A percentile compares a stretch with the other conserved stretches of the same genome.
Conservation (phyloP, 1,284 basidiomycete genomes). For the Garcileccinum viscosum region DNA sequence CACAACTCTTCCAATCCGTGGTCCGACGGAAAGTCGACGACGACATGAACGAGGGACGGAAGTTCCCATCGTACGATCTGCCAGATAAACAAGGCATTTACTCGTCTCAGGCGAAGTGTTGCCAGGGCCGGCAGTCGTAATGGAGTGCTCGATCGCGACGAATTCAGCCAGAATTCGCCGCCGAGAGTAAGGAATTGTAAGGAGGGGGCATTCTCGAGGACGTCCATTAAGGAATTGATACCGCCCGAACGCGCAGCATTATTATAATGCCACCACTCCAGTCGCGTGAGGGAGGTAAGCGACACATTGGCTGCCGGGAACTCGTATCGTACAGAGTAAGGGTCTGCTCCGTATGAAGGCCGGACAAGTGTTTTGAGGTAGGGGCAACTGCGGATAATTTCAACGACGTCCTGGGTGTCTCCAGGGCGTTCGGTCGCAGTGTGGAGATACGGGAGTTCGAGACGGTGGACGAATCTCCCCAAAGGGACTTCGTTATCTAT, state of each 20-base stretch:
- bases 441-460: slow-evolving; percentile 61
- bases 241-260: slow-evolving; percentile 68
- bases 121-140: slow-evolving; percentile 50
- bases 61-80: slow-evolving; percentile 58
- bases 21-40: slow-evolving; percentile 42
- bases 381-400: slow-evolving; percentile 56
- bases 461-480: slow-evolving; percentile 54
- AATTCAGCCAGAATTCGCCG: slow-evolving; percentile 48
- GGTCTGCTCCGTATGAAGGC: slow-evolving; percentile 41
- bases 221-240: slow-evolving; percentile 63
- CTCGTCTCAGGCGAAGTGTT: slow-evolving; percentile 58
- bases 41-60: slow-evolving; percentile 53
- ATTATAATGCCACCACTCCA: slow-evolving; percentile 72
- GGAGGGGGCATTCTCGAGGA: slow-evolving; percentile 59
- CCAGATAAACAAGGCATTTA: slow-evolving; percentile 56
- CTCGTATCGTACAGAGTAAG: slow-evolving; percentile 53
- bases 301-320: slow-evolving; percentile 54
- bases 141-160: slow-evolving; percentile 28
- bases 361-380: slow-evolving; percentile 63
- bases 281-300: slow-evolving; percentile 59
- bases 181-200: slow-evolving; percentile 63
- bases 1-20: slow-evolving; percentile 45
- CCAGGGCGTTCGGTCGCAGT: slow-evolving; percentile 49
- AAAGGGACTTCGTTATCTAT: slow-evolving; percentile 30
- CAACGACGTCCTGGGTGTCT: slow-evolving; percentile 38